A percentile compares a stretch with the other conserved stretches of the same genome.
Evolutionary conservation across 768 basidiomycete genomes (phyloP).

Genomic region (Megacollybia marginata): DNA sequence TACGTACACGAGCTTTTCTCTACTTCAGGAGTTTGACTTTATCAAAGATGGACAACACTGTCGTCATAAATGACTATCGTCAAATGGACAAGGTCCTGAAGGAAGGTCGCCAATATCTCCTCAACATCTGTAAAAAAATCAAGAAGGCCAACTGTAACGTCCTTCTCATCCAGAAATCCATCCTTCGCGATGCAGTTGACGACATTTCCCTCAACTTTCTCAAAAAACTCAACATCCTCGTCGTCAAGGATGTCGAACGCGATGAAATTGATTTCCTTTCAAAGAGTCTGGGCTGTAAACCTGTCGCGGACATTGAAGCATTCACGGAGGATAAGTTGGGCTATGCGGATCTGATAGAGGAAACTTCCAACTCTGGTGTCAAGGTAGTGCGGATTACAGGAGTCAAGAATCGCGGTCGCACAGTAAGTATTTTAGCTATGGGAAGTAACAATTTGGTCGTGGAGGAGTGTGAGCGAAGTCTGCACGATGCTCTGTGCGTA

Average conservation of each 20-base stretch:
- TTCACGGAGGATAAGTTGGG: constrained; percentile 98
- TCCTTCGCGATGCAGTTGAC: constrained; percentile 97
- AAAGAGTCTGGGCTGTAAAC: constrained; percentile 92
- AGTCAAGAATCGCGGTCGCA: constrained; percentile 89
- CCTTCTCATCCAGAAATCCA: constrained; percentile 97
- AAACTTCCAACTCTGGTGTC: constrained; percentile 70
- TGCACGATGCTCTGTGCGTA: constrained; percentile 98
- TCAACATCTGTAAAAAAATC: constrained; percentile 98
- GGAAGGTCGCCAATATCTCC: constrained; percentile 95
- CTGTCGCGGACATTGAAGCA: constrained; percentile 93
- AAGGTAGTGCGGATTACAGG: constrained; percentile 95
- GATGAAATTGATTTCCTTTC: constrained; percentile 98
- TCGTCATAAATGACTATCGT: constrained; percentile 97
- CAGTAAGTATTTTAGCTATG: constrained; percentile 92
- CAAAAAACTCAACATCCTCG: constrained; percentile 92
- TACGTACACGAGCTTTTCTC: constrained; percentile 27
- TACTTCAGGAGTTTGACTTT: constrained; percentile 1
- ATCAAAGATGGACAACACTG: constrained; percentile 96
- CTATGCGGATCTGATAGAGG: constrained; percentile 92
- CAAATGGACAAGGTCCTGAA: constrained; percentile 99
- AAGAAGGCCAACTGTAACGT: constrained; percentile 99
- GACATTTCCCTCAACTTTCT: constrained; percentile 97
- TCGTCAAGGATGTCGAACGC: constrained; percentile 95
- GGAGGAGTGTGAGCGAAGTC: constrained; percentile 93
- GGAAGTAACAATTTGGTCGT: constrained; percentile 89